Evolutionary conservation across 1,139 yeast species (phyloP), one percentile per base, ranked within the genome.

Genomic region (Yamadazyma siamensis): DNA sequence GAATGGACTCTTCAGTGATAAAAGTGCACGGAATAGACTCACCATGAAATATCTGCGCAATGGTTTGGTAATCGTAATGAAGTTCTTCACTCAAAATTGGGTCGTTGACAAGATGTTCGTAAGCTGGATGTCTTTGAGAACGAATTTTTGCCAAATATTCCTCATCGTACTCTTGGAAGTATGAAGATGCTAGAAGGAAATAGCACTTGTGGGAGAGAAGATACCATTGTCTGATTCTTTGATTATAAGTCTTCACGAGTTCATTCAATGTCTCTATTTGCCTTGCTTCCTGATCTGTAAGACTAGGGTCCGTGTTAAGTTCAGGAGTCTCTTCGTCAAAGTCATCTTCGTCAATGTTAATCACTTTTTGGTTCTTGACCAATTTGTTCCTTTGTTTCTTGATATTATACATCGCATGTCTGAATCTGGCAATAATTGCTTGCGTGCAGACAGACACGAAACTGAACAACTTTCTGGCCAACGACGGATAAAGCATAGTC

Each of bases 151-250:
- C 35, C 24, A 46, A 51, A 29, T 63, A 65, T 50, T 68, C 75
- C 10, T 61, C 63, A 39, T 73, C 69, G 41, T 76, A 67, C 24
- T 67, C 54, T 46, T 83, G 88, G 45, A 76, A 89, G 51, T 84
- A 79, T 0, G 88, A 80, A 0, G 95, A 82, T 0, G 88, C 98
- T 23, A 84, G 62, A 41, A 87, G 75, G 50, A 88, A 89, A 48
- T 75, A 81, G 29, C 82, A 72, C 33, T 88, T 79, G 52, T 89
- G 96, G 14, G 84, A 58, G 10, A 76, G 51, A 29, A 87, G 83
- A 30, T 67, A 51, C 75, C 83, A 77, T 11, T 56, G 47, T 34
- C 77, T 55, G n/a, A 71, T 44, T 31, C 65, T 54, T 6, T 50
- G 31, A 30, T 56, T 54, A 2, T 47, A 39, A 3, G 46, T 30